Base-by-base conservation (phyloP, 192 early-diverging fungal genomes). In the Coemansia aciculifera region DNA sequence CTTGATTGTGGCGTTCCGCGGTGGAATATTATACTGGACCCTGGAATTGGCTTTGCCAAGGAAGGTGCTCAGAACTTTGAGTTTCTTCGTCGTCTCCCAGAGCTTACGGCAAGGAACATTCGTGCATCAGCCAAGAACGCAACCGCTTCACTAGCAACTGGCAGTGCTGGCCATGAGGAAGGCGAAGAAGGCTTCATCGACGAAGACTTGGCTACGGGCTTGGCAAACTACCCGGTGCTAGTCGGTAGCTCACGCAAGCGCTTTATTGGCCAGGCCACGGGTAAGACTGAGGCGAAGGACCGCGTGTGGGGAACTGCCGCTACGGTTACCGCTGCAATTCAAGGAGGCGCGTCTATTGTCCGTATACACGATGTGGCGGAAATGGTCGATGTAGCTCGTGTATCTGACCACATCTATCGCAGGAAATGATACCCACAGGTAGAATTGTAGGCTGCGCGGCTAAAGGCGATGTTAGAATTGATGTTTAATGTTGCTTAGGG, bases 1-100 rank as follows among this genome's bases (percentile, higher is more conserved):
- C 78, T 96, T 21, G 71, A 79, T n/a, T 83, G 85, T 2, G 97
- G 97, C 51, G 88, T 99, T 5, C 85, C 88, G 44, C 86, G 95
- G 11, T 99, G 98, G 98, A 98, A 98, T 78, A 94, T 99, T 27
- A 91, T 96, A 67, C 77, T 97, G 3, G 98, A 99, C 68, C 98
- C 98, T 12, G 98, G 98, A 24, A 88, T 99, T 64, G 98, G 98
- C 1, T 99, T 99, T 85, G 95, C 96, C 34, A 99, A 99, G 81
- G 89, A 90, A 8, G 85, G 83, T 27, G 86, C 86, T 3, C 98
- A 99, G 73, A 93, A 90, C 75, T 89, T 96, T 78, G 90, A 93
- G 70, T 75, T 99, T 29, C 75, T 99, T 61, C 86, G 90, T 32
- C 80, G 89, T 4, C 79, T 99, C 27, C 67, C 78, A 1, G 85